Evolutionary conservation across 2,329 filamentous ascomycete genomes (phyloP).

Genomic region (Alternaria infectoria): DNA sequence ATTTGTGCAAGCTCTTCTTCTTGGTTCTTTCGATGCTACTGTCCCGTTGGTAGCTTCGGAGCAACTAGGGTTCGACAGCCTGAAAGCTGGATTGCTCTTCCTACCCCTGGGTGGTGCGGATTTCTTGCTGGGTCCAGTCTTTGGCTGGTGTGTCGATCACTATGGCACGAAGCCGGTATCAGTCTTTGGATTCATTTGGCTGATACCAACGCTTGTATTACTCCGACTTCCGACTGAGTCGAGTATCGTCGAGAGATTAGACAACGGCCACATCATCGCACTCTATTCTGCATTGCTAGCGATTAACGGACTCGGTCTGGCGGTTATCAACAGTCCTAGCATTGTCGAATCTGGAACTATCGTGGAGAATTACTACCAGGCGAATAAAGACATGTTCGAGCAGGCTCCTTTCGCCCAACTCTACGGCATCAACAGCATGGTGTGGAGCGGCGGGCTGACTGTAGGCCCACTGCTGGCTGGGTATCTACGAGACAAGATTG

Average conservation of each 20-base stretch:
- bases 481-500: slow-evolving; percentile 56
- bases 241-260: slow-evolving; percentile 21
- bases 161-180: slow-evolving; percentile 54
- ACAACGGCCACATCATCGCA: slow-evolving; percentile 45
- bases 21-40: slow-evolving; percentile 57
- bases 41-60: slow-evolving; percentile 53
- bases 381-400: slow-evolving; percentile 62
- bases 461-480: slow-evolving; percentile 66
- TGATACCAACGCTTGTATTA: slow-evolving; percentile 52
- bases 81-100: slow-evolving; percentile 55
- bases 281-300: slow-evolving; percentile 56
- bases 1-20: slow-evolving; percentile 44
- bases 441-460: slow-evolving; percentile 65
- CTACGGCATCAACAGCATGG: slow-evolving; percentile 69
- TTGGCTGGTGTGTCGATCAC: slow-evolving; percentile 56
- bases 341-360: slow-evolving; percentile 65
- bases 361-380: slow-evolving; percentile 62
- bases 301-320: slow-evolving; percentile 60
- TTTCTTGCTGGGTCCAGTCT: slow-evolving; percentile 54
- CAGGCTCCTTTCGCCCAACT: slow-evolving; percentile 69
- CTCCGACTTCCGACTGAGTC: slow-evolving; percentile 49
- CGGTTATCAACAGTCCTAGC: slow-evolving; percentile 60
- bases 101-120: slow-evolving; percentile 54
- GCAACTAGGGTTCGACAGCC: slow-evolving; percentile 54
- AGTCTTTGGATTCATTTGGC: slow-evolving; percentile 51